Evolutionary conservation across 257 asterid species (phyloP).

Genomic region (Avicennia marina): DNA sequence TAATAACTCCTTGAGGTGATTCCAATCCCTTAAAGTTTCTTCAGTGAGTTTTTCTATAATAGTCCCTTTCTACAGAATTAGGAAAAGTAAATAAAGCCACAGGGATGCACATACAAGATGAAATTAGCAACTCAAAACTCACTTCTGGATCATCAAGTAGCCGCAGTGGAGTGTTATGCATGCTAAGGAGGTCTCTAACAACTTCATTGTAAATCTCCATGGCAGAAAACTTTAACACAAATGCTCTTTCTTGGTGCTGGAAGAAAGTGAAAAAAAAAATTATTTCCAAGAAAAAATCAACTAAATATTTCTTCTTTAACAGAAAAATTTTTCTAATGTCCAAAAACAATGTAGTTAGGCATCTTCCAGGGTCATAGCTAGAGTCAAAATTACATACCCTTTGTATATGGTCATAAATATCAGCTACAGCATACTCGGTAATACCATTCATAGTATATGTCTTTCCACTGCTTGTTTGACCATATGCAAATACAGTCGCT

Average conservation of each 20-base stretch:
- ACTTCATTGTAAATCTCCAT: constrained; percentile 97
- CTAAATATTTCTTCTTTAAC: neutral
- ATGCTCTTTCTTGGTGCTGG: constrained; percentile 95
- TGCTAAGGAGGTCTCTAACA: constrained; percentile 88
- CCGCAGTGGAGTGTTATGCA: constrained; percentile 76
- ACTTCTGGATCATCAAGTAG: constrained; percentile 98
- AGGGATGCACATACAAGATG: constrained; percentile 4
- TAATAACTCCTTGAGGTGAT: constrained; percentile 83
- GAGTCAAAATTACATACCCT: constrained; percentile 27
- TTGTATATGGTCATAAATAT: constrained; percentile 41
- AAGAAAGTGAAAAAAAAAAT: constrained; percentile 10
- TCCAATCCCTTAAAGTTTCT: constrained; percentile 88
- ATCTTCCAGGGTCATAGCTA: neutral
- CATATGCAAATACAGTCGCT: constrained; percentile 98
- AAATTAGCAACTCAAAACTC: constrained; percentile 37
- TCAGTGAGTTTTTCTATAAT: constrained; percentile 90
- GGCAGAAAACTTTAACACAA: constrained; percentile 88
- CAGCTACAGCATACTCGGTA: constrained; percentile 88
- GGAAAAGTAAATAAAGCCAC: constrained; percentile 21
- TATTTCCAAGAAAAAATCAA: constrained; percentile 5
- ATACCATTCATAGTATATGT: constrained; percentile 99
- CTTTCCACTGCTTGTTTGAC: constrained; percentile 99
- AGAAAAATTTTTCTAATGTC: no score
- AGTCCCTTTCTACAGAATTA: constrained; percentile 70
- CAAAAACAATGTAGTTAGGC: neutral